A percentile compares a stretch with the other conserved stretches of the same genome.
These are phyloP conservation scores for Patellaria atrata DNA, from an alignment of 495 filamentous ascomycete species.

Conservation along the genomic window DNA sequence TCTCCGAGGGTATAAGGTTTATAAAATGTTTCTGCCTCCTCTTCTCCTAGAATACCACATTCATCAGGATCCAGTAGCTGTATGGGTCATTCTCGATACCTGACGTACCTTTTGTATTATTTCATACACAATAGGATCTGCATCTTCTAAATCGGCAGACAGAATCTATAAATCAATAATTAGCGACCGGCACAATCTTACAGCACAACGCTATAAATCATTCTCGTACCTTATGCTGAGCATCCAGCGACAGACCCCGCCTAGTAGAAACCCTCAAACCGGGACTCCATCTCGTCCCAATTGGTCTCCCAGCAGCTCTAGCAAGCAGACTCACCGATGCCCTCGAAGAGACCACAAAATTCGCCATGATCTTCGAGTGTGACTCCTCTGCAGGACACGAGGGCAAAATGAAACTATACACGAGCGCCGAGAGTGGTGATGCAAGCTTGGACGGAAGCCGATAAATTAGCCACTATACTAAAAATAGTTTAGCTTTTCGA, in stretches of 20 bases:
- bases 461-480: neutral
- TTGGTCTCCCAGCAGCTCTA: slow-evolving; percentile 1
- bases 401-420: neutral
- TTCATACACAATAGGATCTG: slow-evolving; percentile 70
- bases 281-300: slow-evolving; percentile 4
- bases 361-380: slow-evolving; percentile 11
- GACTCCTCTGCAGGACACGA: neutral
- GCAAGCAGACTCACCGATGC: slow-evolving; percentile 11
- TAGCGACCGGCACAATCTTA: neutral
- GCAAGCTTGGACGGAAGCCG: neutral
- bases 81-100: no score
- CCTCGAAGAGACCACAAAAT: slow-evolving; percentile 12
- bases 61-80: no score
- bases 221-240: slow-evolving; percentile 46
- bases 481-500: neutral
- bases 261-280: slow-evolving; percentile 8
- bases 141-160: slow-evolving; percentile 59
- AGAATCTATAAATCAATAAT: slow-evolving; percentile 48
- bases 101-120: slow-evolving; percentile 74
- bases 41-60: slow-evolving; percentile 90
- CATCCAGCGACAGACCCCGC: slow-evolving; percentile 38
- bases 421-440: neutral
- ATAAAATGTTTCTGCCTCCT: slow-evolving; percentile 90
- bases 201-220: slow-evolving; percentile 1
- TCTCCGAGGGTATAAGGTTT: slow-evolving; percentile 97